Evolutionary conservation across 495 filamentous ascomycete species (phyloP).

Genomic region (Aspergillus cavernicola): DNA sequence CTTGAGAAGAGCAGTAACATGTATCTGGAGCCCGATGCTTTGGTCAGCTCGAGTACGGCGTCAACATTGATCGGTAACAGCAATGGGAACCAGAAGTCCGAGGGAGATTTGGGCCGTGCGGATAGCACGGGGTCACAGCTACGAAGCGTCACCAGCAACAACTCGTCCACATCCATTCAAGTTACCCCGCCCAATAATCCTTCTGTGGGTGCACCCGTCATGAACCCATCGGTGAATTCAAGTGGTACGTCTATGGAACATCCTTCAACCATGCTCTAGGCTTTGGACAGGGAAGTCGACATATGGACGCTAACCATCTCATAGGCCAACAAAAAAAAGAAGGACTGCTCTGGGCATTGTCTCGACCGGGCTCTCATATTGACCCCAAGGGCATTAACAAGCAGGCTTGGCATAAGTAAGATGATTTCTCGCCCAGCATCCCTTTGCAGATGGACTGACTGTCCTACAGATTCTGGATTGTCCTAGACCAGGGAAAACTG

Average conservation of each 20-base stretch:
- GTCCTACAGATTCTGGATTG: constrained; percentile 84
- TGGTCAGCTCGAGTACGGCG: constrained; percentile 26
- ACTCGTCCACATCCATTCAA: constrained; percentile 46
- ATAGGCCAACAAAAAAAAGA: constrained; percentile 71
- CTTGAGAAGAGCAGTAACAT: constrained; percentile 85
- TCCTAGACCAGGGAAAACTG: constrained; percentile 90
- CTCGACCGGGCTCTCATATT: constrained; percentile 87
- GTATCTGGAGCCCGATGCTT: constrained; percentile 70
- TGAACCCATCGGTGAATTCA: constrained; percentile 33
- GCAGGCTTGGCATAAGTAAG: constrained; percentile 96
- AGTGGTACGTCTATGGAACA: too few species aligned
- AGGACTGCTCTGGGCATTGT: constrained; percentile 90
- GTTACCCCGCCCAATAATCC: constrained; percentile 35
- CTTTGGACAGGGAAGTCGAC: background rate
- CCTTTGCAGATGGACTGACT: background rate
- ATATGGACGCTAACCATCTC: constrained; percentile 29
- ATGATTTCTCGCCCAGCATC: background rate
- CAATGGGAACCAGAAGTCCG: constrained; percentile 45
- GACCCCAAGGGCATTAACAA: constrained; percentile 95
- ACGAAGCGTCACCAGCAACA: constrained; percentile 45
- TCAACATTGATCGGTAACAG: constrained; percentile 24
- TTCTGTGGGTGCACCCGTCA: constrained; percentile 24
- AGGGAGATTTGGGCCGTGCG: constrained; percentile 63
- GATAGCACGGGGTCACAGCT: constrained; percentile 71
- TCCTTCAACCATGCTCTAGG: too few species aligned